Evolutionary conservation across 1,284 basidiomycete genomes (phyloP).

Genomic region (Leccinum subfulvum): DNA sequence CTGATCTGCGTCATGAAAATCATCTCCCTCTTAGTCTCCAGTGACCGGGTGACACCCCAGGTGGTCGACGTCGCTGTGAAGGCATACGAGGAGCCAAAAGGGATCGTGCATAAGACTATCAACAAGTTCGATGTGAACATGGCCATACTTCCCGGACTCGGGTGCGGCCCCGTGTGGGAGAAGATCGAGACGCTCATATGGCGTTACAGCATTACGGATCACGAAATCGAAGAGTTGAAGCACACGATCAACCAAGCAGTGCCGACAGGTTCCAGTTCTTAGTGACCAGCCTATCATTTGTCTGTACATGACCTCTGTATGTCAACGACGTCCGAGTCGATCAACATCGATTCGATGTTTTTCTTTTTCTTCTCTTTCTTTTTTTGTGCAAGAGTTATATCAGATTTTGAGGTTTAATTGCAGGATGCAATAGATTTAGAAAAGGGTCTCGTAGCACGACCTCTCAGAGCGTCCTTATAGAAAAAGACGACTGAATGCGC

Average conservation of each 20-base stretch:
- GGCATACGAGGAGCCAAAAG: constrained; percentile 1
- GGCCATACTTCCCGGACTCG: neutral
- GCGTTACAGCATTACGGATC: constrained; percentile 12
- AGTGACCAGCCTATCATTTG: neutral
- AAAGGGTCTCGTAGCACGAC: no score
- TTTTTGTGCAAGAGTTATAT: neutral
- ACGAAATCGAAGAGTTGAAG: constrained; percentile 7
- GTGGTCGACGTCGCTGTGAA: neutral
- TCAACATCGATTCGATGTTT: no score
- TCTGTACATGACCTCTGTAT: neutral
- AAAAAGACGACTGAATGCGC: no score
- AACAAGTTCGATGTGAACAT: neutral
- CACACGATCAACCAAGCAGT: neutral
- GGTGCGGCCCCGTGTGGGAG: constrained; percentile 11
- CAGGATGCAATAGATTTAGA: no score
- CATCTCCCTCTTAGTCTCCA: constrained; percentile 14
- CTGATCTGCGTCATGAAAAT: constrained; percentile 24
- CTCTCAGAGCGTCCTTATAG: no score
- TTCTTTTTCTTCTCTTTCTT: neutral
- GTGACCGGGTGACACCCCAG: neutral
- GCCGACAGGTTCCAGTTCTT: neutral
- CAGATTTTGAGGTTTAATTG: no score
- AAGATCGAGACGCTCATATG: constrained; percentile 17
- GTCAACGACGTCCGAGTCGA: no score
- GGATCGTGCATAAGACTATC: neutral